Conservation (phyloP, 352 stramenopile species). For the Phytophthora lateralis region DNA sequence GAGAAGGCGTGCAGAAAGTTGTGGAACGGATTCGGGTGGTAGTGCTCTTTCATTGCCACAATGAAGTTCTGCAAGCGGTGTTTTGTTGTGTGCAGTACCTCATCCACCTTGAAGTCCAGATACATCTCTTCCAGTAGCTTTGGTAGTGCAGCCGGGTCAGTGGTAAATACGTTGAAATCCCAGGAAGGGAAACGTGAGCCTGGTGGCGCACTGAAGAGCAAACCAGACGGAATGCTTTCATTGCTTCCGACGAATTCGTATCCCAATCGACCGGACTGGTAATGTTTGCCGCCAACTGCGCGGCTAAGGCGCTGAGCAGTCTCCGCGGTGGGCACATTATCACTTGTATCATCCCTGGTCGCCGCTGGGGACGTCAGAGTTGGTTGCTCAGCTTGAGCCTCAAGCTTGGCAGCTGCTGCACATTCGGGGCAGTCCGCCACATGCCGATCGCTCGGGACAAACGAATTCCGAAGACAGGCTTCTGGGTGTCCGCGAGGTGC, state of each 20-base stretch:
- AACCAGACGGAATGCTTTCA: conserved; percentile 14
- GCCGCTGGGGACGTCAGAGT: neutral
- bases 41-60: conserved; percentile 78
- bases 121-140: conserved; percentile 79
- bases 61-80: conserved; percentile 80
- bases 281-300: conserved; percentile 12
- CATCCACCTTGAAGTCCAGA: conserved; percentile 70
- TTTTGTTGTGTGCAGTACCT: conserved; percentile 63
- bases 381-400: conserved; percentile 25
- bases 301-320: conserved; percentile 25
- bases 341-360: conserved; percentile 6
- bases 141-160: conserved; percentile 54
- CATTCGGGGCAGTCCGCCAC: conserved; percentile 48
- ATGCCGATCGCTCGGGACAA: conserved; percentile 52
- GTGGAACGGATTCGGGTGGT: conserved; percentile 91
- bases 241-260: conserved; percentile 32
- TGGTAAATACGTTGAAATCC: conserved; percentile 84
- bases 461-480: conserved; percentile 63
- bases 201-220: conserved; percentile 37
- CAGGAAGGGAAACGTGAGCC: conserved; percentile 53
- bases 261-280: conserved; percentile 38
- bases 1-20: conserved; percentile 92
- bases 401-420: conserved; percentile 24
- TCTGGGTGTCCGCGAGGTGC: conserved; percentile 50
- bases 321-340: conserved; percentile 7